phyloP scores from a whole-genome alignment of 2,329 filamentous ascomycete genomes.

The Cercospora sesami region DNA sequence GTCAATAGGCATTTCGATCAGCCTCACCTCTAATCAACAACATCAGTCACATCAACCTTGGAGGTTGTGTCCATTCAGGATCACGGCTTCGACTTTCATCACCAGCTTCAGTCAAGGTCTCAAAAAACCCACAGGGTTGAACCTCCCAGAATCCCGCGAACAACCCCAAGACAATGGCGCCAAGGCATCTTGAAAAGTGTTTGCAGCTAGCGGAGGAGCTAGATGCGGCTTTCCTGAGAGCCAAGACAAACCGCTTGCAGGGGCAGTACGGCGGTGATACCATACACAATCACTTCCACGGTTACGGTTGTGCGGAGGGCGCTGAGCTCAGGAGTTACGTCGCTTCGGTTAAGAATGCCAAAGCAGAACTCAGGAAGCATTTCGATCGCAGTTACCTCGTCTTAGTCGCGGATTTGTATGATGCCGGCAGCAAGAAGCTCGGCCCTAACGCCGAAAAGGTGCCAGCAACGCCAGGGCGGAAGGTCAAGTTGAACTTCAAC shows the following conservation, averaged over 20 bases:
- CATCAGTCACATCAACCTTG: background rate
- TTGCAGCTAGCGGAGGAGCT: background rate
- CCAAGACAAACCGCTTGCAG: background rate
- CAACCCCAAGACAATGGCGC: background rate
- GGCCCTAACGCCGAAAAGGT: background rate
- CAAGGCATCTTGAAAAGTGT: background rate
- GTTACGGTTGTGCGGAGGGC: background rate
- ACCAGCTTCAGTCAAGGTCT: background rate
- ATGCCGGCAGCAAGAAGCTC: background rate
- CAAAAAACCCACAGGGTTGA: too few relatives aligned
- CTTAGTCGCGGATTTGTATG: background rate
- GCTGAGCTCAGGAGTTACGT: background rate
- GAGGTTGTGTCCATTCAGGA: background rate
- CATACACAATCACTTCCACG: background rate
- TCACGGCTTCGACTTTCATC: background rate
- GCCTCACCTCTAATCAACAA: background rate
- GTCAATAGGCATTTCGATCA: background rate
- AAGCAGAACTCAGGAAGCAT: background rate
- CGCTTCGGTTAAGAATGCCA: background rate
- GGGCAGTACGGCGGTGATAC: background rate
- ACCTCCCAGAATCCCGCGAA: too few relatives aligned
- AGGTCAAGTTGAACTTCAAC: background rate
- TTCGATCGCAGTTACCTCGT: background rate
- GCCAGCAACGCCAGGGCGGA: background rate
- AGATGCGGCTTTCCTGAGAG: background rate